Base-by-base conservation (phyloP, 345 rosid genomes). In the Euphorbia lathyris region DNA sequence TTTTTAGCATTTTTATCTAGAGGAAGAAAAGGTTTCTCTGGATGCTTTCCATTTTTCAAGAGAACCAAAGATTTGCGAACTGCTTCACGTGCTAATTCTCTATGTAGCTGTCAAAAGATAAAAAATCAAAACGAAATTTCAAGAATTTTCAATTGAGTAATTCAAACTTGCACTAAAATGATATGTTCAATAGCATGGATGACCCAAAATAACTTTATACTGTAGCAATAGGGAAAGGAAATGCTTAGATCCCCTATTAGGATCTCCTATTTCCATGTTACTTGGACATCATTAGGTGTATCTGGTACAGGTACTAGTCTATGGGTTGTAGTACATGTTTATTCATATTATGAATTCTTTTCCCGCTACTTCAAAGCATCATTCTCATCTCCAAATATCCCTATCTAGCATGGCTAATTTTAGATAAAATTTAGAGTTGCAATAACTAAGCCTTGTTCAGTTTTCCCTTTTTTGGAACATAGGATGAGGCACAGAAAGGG, bases 51-150 rank as follows among this genome's bases (percentile, higher is more conserved):
- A 59, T 91, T 94, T 80, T 91, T 91, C 63, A 94, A 69, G 42
- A 94, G 86, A 73, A 94, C 95, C 72, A 90, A 76, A 4, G 98
- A 94, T 76, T 94, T 91, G 63, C 86, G 85, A 76, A 94, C 98
- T 45, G 95, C 97, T 81, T 91, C 95, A 42, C 86, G 88, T 52
- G 83, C 93, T 55, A 91, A 66, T 69, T 90, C 89, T 70, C 92
- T 82, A 69, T 90, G 96, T 75, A 72, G 63, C 97, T 91, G 89
- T 43, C 76, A 78, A 10, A 67, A 55, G 72, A 52, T n/a, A 42
- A 63, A 30, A 45, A 12, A 36, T 42, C 26, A 1, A 14, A 32
- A 22, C 16, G 68, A 45, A 32, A 65, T 8, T 43, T 72, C 58
- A 65, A 66, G 61, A 36, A 71, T 43, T 42, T 72, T 64, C 53